A percentile compares a stretch with the other conserved stretches of the same genome.
These are phyloP conservation scores for Cladosporium oxysporum DNA, from an alignment of 2,329 filamentous ascomycete species.

Conservation along the genomic window DNA sequence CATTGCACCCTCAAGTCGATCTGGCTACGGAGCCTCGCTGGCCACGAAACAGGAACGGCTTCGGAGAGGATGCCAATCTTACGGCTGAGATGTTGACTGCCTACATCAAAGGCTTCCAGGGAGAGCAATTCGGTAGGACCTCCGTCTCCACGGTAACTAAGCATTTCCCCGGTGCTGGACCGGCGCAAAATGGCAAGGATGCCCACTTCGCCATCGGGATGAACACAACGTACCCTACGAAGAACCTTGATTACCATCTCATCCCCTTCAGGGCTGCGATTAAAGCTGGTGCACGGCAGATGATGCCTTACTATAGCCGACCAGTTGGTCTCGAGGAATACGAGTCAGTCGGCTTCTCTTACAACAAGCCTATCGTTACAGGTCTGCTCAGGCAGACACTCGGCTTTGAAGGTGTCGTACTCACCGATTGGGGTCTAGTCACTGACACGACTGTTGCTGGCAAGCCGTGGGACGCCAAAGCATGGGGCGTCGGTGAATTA, in stretches of 20 bases:
- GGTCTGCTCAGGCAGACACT: constrained; percentile 70
- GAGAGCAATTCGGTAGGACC: constrained; percentile 44
- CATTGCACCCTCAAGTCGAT: constrained; percentile 55
- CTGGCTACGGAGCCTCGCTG: constrained; percentile 55
- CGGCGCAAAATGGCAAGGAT: constrained; percentile 53
- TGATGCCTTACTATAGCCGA: constrained; percentile 55
- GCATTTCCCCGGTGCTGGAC: constrained; percentile 56
- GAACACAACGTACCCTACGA: constrained; percentile 53
- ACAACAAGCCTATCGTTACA: constrained; percentile 62
- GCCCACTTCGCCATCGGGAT: constrained; percentile 56
- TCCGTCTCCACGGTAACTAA: constrained; percentile 55
- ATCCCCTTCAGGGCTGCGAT: constrained; percentile 56
- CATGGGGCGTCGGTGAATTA: constrained; percentile 54
- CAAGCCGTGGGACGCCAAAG: constrained; percentile 49
- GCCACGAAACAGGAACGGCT: constrained; percentile 49
- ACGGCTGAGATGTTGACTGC: constrained; percentile 34
- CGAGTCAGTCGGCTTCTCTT: constrained; percentile 52
- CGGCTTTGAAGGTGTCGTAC: constrained; percentile 68
- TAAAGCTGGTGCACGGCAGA: constrained; percentile 51
- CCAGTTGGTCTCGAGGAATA: constrained; percentile 49
- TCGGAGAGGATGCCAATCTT: constrained; percentile 52
- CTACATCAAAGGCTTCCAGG: constrained; percentile 54
- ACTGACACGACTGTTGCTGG: constrained; percentile 47
- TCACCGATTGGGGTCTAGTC: constrained; percentile 64
- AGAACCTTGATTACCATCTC: constrained; percentile 54